Conservation (phyloP, 495 filamentous ascomycete genomes). For the Immersiella caudata region DNA sequence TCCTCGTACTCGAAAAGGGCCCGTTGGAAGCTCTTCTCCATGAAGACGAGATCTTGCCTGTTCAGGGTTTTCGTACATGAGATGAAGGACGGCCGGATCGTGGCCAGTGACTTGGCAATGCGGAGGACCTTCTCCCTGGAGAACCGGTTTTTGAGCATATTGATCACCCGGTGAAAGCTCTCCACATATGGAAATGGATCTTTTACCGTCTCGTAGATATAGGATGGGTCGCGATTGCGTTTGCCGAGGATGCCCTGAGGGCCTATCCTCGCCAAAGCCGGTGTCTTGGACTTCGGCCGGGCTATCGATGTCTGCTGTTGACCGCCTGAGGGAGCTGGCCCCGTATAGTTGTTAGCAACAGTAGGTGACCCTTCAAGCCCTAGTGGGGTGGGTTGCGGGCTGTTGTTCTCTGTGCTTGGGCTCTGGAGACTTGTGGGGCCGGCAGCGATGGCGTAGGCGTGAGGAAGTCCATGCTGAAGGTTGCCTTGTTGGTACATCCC, state of each 20-base stretch:
- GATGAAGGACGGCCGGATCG: slow-evolving; percentile 91
- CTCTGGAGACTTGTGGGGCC: slow-evolving; percentile 52
- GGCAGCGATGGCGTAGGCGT: slow-evolving; percentile 54
- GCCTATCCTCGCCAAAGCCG: slow-evolving; percentile 46
- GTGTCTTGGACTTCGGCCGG: slow-evolving; percentile 42
- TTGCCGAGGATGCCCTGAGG: slow-evolving; percentile 57
- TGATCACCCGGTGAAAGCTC: slow-evolving; percentile 86
- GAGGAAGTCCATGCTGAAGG: slow-evolving; percentile 54
- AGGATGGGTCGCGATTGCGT: slow-evolving; percentile 67
- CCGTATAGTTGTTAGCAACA: slow-evolving; percentile 42
- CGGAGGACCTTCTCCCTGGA: slow-evolving; percentile 65
- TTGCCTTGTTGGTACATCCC: slow-evolving; percentile 51
- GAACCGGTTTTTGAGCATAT: slow-evolving; percentile 79
- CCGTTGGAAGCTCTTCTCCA: slow-evolving; percentile 96
- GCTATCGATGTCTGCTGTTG: slow-evolving; percentile 34
- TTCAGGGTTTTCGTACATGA: slow-evolving; percentile 81
- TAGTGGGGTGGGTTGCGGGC: slow-evolving; percentile 48
- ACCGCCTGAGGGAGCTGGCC: slow-evolving; percentile 21
- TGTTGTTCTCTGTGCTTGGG: slow-evolving; percentile 55
- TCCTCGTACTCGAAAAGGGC: slow-evolving; percentile 90
- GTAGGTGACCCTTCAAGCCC: slow-evolving; percentile 51
- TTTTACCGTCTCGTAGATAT: slow-evolving; percentile 85
- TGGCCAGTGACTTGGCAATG: slow-evolving; percentile 84
- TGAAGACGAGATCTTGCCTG: slow-evolving; percentile 87
- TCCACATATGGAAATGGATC: slow-evolving; percentile 87